Percentiles rank a stretch among this genome's conserved stretches.
Conservation (phyloP, 2,329 filamentous ascomycete genomes). For the Massarina eburnea region DNA sequence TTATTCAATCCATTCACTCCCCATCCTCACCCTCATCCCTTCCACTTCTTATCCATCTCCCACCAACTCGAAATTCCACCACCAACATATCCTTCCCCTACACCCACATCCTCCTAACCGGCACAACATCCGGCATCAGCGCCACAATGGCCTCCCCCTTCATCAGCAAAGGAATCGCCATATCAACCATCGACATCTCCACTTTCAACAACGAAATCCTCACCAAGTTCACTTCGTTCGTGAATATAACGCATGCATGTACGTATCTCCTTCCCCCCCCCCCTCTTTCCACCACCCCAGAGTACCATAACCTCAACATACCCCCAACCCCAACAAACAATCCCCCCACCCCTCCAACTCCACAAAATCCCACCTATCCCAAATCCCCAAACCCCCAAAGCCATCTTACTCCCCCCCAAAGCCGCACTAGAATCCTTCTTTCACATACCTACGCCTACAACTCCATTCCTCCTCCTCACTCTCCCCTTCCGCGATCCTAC, state of each 20-base stretch:
- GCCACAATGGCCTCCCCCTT: constrained; percentile 51
- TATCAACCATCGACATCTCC: constrained; percentile 48
- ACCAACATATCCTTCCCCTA: constrained; percentile 56
- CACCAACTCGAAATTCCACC: too few relatives aligned
- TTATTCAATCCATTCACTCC: too few relatives aligned
- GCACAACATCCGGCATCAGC: constrained; percentile 59
- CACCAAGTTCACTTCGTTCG: constrained; percentile 53
- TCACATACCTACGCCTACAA: constrained; percentile 49
- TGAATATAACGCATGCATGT: constrained; percentile 49
- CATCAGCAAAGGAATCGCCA: constrained; percentile 52
- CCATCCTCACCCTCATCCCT: too few relatives aligned
- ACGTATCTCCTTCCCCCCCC: too few relatives aligned
- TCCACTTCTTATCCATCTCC: too few relatives aligned
- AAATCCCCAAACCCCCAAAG: constrained; percentile 51
- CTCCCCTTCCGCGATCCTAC: too few relatives aligned
- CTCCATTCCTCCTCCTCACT: too few relatives aligned
- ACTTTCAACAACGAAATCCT: constrained; percentile 47
- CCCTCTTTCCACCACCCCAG: too few relatives aligned
- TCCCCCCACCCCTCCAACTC: too few relatives aligned
- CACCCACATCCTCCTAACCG: constrained; percentile 58
- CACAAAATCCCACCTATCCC: constrained; percentile 48
- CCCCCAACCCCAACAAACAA: too few relatives aligned
- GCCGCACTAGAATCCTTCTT: constrained; percentile 55
- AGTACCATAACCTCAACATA: too few relatives aligned
- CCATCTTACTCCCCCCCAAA: constrained; percentile 58